Base-by-base conservation (phyloP, 371 early-diverging fungal genomes). In the Mortierella sp. region DNA sequence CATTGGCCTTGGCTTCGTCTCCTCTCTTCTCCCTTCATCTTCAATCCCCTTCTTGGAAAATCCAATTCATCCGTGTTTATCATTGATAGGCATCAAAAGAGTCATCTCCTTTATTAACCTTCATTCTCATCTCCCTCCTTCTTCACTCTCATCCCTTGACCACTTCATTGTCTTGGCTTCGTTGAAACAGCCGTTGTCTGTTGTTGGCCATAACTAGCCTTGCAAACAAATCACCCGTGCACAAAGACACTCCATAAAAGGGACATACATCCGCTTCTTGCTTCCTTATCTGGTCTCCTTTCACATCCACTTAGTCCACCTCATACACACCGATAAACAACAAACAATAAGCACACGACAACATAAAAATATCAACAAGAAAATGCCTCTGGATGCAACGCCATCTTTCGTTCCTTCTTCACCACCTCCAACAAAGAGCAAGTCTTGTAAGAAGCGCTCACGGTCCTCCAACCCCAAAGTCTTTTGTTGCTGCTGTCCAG, bases 401-500 rank as follows among this genome's bases (percentile, higher is more conserved):
- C 38, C 68, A 65, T 31, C 63, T 26, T 14, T 28, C 50, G 11
- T 50, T 28, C 60, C 60, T 31, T 31, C 31, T 2, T 21, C 19
- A 34, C 42, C 34, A 38, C 24, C 38, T 10, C 38, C 68, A 65
- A 38, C 38, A 65, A 65, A 34, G 24, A 21, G 38, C 42, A 38
- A 21, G 21, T 65, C 68, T 34, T 9, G 68, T 21, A 21, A 21
- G 21, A 65, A 24, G 19, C 34, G 60, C 16, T 60, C 60, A 16
- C 13, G 60, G 54, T 52, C 54, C 2, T 38, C 76, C 28, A 28
- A 48, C 4, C 50, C 31, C 10, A 52, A 70, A n/a, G 57, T 74
- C 75, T 80, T 58, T 60, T 80, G 80, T 28, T 75, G 75, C 58
- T 80, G 80, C 75, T 75, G 31, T 21, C 80, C 80, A 1, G 26